phyloP scores from a whole-genome alignment of 495 filamentous ascomycete genomes.

The Elasticomyces elasticus region DNA sequence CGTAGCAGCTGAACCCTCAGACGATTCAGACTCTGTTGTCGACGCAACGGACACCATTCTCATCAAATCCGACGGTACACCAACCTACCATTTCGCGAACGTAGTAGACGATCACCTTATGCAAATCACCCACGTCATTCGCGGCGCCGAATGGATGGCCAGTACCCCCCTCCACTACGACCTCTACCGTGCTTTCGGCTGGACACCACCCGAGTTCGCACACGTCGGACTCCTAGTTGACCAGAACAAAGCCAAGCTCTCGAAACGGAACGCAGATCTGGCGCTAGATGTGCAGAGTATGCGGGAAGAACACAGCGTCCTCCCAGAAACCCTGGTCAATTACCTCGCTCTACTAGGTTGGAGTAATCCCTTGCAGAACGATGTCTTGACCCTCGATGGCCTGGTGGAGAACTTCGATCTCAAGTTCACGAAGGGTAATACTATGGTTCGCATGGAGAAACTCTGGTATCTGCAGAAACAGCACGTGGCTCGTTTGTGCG shows the following conservation, averaged over 20 bases:
- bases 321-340: slow-evolving; percentile 68
- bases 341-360: slow-evolving; percentile 81
- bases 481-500: slow-evolving; percentile 41
- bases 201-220: slow-evolving; percentile 72
- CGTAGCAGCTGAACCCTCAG: background rate
- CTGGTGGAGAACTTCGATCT: slow-evolving; percentile 66
- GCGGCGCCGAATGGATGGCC: slow-evolving; percentile 88
- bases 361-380: slow-evolving; percentile 55
- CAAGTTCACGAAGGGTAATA: slow-evolving; percentile 81
- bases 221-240: slow-evolving; percentile 84
- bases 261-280: slow-evolving; percentile 55
- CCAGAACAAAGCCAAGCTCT: slow-evolving; percentile 66
- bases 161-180: slow-evolving; percentile 83
- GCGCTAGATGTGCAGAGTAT: slow-evolving; percentile 62
- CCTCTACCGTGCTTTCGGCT: slow-evolving; percentile 80
- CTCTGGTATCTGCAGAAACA: slow-evolving; percentile 67
- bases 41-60: slow-evolving; percentile 64
- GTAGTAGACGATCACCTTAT: slow-evolving; percentile 92
- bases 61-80: slow-evolving; percentile 79
- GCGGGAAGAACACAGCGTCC: slow-evolving; percentile 51
- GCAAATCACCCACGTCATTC: slow-evolving; percentile 90
- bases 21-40: slow-evolving; percentile 34
- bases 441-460: slow-evolving; percentile 72
- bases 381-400: slow-evolving; percentile 60
- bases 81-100: slow-evolving; percentile 95